phyloP scores from a whole-genome alignment of 176 grass and related monocot species.

The Ananas comosus region DNA sequence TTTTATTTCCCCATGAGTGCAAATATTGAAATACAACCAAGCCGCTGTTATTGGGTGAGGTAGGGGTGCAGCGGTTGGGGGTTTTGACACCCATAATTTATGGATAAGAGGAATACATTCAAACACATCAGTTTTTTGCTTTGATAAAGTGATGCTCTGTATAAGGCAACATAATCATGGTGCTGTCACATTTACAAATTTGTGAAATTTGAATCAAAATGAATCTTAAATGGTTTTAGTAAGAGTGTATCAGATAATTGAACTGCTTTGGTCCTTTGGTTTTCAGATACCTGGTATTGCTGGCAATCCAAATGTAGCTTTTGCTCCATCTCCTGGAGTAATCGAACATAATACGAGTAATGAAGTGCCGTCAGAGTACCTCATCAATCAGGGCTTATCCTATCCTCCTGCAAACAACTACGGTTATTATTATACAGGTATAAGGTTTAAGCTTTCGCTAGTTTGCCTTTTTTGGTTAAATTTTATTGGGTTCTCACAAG shows the following conservation, averaged over 20 bases:
- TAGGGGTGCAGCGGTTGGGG: too few species aligned
- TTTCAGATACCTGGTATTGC: constrained; percentile 55
- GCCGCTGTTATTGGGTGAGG: too few species aligned
- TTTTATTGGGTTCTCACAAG: background rate
- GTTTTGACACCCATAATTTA: too few species aligned
- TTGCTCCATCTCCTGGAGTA: constrained; percentile 24
- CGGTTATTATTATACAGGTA: constrained; percentile 50
- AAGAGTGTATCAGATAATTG: background rate
- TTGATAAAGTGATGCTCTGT: background rate
- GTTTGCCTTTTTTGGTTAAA: background rate
- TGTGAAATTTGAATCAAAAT: background rate
- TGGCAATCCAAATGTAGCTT: constrained; percentile 22
- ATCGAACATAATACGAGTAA: constrained; percentile 40
- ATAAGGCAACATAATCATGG: background rate
- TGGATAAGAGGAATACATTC: background rate
- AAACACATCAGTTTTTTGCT: constrained; percentile 1
- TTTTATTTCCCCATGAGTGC: background rate
- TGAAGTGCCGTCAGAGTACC: constrained; percentile 28
- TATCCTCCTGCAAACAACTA: constrained; percentile 44
- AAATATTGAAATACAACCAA: background rate
- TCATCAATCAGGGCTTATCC: constrained; percentile 45
- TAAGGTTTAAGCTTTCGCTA: constrained; percentile 5
- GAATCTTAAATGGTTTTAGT: background rate
- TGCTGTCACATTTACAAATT: background rate
- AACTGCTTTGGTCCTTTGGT: constrained; percentile 2